Evolutionary conservation across 768 basidiomycete genomes (phyloP), one percentile per base, ranked within the genome.

Genomic region (Pisolithus orientalis): DNA sequence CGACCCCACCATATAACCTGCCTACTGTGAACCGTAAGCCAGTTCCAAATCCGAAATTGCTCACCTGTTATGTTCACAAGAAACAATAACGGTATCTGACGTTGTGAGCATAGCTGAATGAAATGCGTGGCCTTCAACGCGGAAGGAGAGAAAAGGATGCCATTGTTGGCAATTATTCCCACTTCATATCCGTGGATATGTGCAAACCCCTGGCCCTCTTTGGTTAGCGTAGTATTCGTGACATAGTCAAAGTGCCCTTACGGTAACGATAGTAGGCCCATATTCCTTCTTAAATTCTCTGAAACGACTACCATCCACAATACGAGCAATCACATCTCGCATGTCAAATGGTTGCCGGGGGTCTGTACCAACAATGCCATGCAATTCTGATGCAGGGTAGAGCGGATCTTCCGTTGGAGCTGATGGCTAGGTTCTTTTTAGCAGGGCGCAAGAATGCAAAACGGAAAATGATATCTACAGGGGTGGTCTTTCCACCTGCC

Each of bases 241-340:
- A 31, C 17, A 10, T 27, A 39, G 38, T 48, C 47, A 39, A 57
- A 43, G 47, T 32, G 10, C 38, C 67, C 77, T 52, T 60, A 90
- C 92, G 6, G 94, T 96, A 47, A 95, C 79, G 56, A 97, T 85
- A 0, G 93, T 94, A 27, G 85, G 70, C 6, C 93, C 94, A 62
- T 94, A 97, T 64, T 95, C 94, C 64, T 87, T 88, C 78, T 97
- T 97, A 76, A 95, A 97, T 67, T 97, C 94, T 54, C 91, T 78
- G 64, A 97, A 94, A 43, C 81, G 80, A 62, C 90, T 93, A 2
- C 94, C 92, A 57, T 97, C 94, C 8, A 94, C 92, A 39, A 94
- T 73, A 27, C 94, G 84, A 27, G 93, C 85, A 59, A 97, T 92
- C 11, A 97, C 85, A 64, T 96, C 94, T 37, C 91, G 79, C 87